These are phyloP conservation scores for Penicillium egyptiacum DNA, from an alignment of 495 filamentous ascomycete genomes.

Conservation along the genomic window DNA sequence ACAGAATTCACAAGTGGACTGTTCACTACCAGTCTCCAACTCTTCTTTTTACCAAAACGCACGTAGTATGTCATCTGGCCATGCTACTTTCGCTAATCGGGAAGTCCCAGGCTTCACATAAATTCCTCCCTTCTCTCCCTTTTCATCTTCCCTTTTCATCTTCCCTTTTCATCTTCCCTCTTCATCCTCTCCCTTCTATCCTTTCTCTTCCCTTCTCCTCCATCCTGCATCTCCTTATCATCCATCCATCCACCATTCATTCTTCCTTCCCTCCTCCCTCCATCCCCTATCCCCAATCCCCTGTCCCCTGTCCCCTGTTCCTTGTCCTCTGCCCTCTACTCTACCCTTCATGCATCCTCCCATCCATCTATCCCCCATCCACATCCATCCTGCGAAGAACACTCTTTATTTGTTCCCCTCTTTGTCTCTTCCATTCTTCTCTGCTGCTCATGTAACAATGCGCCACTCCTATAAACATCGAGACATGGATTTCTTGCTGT, in stretches of 20 bases:
- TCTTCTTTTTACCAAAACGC: too few relatives aligned
- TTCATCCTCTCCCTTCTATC: too few relatives aligned
- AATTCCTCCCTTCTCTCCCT: not conserved
- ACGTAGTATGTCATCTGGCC: too few relatives aligned
- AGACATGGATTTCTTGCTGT: too few relatives aligned
- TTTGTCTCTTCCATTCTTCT: not conserved
- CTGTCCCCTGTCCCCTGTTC: too few relatives aligned
- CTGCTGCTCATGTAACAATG: not conserved
- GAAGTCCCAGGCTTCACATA: not conserved
- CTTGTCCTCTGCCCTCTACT: not conserved
- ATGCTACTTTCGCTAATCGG: not conserved
- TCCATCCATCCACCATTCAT: not conserved
- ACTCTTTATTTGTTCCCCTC: not conserved
- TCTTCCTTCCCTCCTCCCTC: not conserved
- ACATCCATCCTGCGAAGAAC: not conserved
- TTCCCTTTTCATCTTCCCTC: not conserved
- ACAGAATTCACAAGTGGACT: too few relatives aligned
- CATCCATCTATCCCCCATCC: not conserved
- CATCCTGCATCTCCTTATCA: not conserved
- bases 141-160: not conserved
- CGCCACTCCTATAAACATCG: too few relatives aligned
- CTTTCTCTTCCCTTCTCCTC: too few relatives aligned
- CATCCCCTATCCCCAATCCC: not conserved
- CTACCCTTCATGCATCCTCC: too few relatives aligned
- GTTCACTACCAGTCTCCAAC: too few relatives aligned